Conservation (phyloP, 805 yeast genomes). For the Ogataea methanolica region DNA sequence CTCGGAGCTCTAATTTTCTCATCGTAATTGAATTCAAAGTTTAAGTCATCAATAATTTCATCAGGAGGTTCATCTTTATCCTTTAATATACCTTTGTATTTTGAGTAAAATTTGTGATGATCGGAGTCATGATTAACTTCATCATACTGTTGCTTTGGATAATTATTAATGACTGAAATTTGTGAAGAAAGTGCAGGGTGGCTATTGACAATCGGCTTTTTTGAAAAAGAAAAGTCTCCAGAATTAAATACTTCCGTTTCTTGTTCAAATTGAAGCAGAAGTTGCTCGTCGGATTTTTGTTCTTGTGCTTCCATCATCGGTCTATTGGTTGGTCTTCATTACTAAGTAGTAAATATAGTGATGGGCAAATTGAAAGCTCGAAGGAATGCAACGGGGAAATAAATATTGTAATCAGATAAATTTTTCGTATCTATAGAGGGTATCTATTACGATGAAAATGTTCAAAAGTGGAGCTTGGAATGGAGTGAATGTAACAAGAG, state of each 20-base stretch:
- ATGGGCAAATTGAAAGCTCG: not conserved
- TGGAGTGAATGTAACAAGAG: too few relatives aligned
- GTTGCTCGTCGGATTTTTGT: not conserved
- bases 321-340: conserved; percentile 23
- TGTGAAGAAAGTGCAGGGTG: conserved; percentile 21
- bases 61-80: conserved; percentile 28
- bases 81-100: conserved; percentile 28
- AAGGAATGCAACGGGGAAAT: not conserved
- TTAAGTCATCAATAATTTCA: conserved; percentile 22
- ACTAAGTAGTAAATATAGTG: conserved; percentile 36
- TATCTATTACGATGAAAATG: too few relatives aligned
- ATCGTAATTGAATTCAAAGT: conserved; percentile 39
- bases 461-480: too few relatives aligned
- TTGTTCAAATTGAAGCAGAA: not conserved
- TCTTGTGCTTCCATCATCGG: not conserved
- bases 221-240: conserved; percentile 26
- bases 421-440: too few relatives aligned
- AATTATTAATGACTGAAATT: conserved; percentile 23
- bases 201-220: conserved; percentile 22
- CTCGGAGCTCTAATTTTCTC: conserved; percentile 54
- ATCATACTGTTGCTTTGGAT: conserved; percentile 29
- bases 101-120: conserved; percentile 25
- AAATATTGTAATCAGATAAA: too few relatives aligned
- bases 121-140: conserved; percentile 25
- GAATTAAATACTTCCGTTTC: not conserved